A percentile compares a stretch with the other conserved stretches of the same genome.
These are phyloP conservation scores for Sanghuangporus sanghuang DNA, from an alignment of 1,284 basidiomycete genomes.

Conservation along the genomic window DNA sequence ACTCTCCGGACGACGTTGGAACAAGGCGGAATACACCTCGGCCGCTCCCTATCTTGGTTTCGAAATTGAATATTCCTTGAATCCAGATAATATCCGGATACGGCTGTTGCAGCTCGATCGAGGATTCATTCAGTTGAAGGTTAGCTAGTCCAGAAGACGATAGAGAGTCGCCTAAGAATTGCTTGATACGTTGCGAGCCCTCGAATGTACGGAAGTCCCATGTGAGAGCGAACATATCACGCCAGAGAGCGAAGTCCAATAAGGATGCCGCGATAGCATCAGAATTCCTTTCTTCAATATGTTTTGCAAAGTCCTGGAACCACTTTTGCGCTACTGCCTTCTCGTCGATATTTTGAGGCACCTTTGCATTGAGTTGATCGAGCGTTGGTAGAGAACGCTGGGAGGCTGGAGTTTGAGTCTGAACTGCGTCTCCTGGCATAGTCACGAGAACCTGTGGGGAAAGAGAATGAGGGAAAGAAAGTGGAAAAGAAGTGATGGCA, in stretches of 20 bases:
- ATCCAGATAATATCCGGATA: constrained; percentile 58
- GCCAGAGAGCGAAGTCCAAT: constrained; percentile 45
- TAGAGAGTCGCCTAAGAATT: constrained; percentile 45
- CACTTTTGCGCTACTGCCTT: constrained; percentile 37
- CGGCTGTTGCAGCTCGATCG: constrained; percentile 35
- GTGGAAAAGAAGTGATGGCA: too few relatives aligned
- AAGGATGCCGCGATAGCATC: constrained; percentile 35
- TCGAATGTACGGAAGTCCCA: constrained; percentile 65
- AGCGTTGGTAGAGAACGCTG: constrained; percentile 38
- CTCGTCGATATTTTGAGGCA: constrained; percentile 33
- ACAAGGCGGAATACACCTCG: constrained; percentile 53
- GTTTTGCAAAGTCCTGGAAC: constrained; percentile 38
- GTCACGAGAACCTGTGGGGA: background rate
- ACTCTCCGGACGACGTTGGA: constrained; percentile 40
- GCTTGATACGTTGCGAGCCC: constrained; percentile 34
- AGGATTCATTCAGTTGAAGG: constrained; percentile 37
- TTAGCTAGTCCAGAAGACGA: constrained; percentile 29
- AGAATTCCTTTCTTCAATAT: constrained; percentile 32
- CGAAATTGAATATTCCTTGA: constrained; percentile 52
- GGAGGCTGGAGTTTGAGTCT: background rate
- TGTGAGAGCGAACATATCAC: constrained; percentile 57
- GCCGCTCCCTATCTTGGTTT: constrained; percentile 42
- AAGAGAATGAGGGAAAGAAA: background rate
- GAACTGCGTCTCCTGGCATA: constrained; percentile 4
- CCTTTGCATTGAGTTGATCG: constrained; percentile 33